phyloP scores from a whole-genome alignment of 345 rosid genomes.

The Trapa bicornis region DNA sequence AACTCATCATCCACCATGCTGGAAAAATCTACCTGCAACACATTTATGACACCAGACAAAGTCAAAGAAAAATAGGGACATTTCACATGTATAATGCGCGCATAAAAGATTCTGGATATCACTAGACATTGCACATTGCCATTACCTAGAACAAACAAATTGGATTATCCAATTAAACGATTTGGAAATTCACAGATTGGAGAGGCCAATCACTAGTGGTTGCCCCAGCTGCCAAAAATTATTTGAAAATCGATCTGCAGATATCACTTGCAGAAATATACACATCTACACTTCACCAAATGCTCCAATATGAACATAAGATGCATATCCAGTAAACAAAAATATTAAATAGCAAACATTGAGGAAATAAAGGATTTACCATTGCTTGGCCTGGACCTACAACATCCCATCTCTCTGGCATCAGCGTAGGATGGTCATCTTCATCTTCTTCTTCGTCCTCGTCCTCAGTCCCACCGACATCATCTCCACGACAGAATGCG shows the following conservation, averaged over 20 bases:
- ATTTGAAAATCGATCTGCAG: no score
- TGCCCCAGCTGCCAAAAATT: no score
- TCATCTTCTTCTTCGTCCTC: constrained; percentile 21
- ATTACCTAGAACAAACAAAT: background rate
- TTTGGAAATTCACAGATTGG: background rate
- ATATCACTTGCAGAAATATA: background rate
- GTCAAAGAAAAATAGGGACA: background rate
- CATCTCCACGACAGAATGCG: background rate
- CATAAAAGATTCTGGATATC: background rate
- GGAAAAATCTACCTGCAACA: constrained; percentile 83
- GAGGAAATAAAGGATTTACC: constrained; percentile 24
- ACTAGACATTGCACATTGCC: background rate
- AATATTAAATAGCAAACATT: background rate
- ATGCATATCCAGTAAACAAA: background rate
- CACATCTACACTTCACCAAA: background rate
- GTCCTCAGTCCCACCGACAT: constrained; percentile 15
- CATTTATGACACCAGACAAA: background rate
- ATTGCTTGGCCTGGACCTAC: constrained; percentile 96
- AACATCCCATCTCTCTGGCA: constrained; percentile 86
- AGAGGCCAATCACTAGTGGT: background rate
- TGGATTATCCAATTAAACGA: background rate
- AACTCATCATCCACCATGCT: constrained; percentile 76
- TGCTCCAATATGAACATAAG: background rate
- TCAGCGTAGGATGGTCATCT: constrained; percentile 17
- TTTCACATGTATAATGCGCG: background rate